Evolutionary conservation across 2,329 filamentous ascomycete species (phyloP).

Genomic region (Alternaria sp.): DNA sequence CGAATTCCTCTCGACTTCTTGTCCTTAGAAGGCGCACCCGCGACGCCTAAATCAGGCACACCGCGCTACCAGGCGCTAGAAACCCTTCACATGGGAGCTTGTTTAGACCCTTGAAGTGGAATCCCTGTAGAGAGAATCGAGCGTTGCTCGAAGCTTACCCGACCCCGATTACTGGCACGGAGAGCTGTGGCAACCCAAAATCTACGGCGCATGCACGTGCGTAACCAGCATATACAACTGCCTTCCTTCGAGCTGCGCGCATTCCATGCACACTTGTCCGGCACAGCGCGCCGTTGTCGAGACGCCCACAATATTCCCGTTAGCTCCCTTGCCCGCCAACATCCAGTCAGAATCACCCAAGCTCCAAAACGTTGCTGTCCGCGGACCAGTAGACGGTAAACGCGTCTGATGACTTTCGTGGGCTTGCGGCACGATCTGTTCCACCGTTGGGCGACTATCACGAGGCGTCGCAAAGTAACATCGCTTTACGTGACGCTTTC

Average conservation of each 20-base stretch:
- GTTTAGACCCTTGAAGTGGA: not conserved
- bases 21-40: constrained; percentile 3
- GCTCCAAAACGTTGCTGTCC: not conserved
- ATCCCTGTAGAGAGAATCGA: not conserved
- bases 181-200: not conserved
- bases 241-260: constrained; percentile 2
- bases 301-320: constrained; percentile 8
- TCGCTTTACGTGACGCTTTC: constrained; percentile 6
- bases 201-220: constrained; percentile 3
- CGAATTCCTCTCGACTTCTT: not conserved
- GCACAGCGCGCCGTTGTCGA: constrained; percentile 16
- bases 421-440: constrained; percentile 22
- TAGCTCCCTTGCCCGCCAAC: constrained; percentile 5
- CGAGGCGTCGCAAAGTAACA: constrained; percentile 26
- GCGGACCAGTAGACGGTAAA: constrained; percentile 11
- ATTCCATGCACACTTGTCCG: constrained; percentile 8
- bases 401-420: constrained; percentile 15
- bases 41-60: constrained; percentile 1
- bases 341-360: constrained; percentile 2
- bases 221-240: not conserved
- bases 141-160: constrained; percentile 2
- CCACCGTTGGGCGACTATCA: constrained; percentile 19
- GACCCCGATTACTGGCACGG: not conserved
- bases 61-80: constrained; percentile 6
- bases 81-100: not conserved